phyloP scores from a whole-genome alignment of 129 eudicot species.

The Helianthus annuus region HanXRQr2.0-SUNRISE NC_035448.2:11084793-11085292 shows the following conservation, averaged over 20 bases:
- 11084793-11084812: no score
- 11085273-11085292: not conserved
- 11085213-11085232: not conserved
- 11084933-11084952: no score
- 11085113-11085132: slow-evolving; percentile 21
- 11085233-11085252: not conserved
- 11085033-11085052: not conserved
- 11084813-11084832: no score
- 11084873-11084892: no score
- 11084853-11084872: not conserved
- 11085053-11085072: slow-evolving; percentile 13
- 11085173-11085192: slow-evolving; percentile 28
- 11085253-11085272: not conserved
- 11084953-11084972: no score
- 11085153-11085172: slow-evolving; percentile 38
- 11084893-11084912: not conserved
- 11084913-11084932: not conserved
- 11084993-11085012: not conserved
- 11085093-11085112: slow-evolving; percentile 31
- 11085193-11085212: not conserved
- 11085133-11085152: slow-evolving; percentile 36
- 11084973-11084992: no score
- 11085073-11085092: slow-evolving; percentile 11
- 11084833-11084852: not conserved
- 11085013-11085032: not conserved